These are phyloP conservation scores for Penicillium oxalicum DNA, from an alignment of 2,329 filamentous ascomycete genomes.

Conservation along the genomic window DNA sequence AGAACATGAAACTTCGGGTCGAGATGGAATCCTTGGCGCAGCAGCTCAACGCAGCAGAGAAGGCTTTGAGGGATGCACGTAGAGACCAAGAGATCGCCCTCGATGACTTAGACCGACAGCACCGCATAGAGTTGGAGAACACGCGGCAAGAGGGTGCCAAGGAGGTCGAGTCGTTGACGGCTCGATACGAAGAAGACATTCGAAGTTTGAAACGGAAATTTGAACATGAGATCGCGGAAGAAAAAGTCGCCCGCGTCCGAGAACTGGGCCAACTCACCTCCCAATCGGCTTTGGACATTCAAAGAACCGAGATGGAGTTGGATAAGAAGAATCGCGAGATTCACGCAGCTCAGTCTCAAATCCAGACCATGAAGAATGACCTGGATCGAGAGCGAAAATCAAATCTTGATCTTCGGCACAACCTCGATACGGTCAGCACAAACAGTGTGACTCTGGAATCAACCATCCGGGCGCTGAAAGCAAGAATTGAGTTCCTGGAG, in stretches of 20 bases:
- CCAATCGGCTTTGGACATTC: conserved; percentile 33
- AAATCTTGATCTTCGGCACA: conserved; percentile 53
- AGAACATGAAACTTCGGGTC: conserved; percentile 54
- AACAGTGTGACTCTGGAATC: conserved; percentile 65
- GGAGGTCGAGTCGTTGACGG: conserved; percentile 54
- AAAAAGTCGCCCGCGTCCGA: conserved; percentile 39
- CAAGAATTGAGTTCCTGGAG: conserved; percentile 82
- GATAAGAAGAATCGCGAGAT: conserved; percentile 53
- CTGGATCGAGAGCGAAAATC: conserved; percentile 58
- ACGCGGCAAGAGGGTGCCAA: conserved; percentile 40
- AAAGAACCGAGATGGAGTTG: conserved; percentile 40
- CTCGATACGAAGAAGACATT: conserved; percentile 62
- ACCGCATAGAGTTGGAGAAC: conserved; percentile 41
- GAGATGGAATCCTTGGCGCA: conserved; percentile 60
- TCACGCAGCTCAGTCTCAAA: conserved; percentile 37
- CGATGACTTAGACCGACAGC: conserved; percentile 49
- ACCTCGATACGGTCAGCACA: conserved; percentile 54
- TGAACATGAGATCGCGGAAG: conserved; percentile 61
- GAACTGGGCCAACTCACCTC: conserved; percentile 36
- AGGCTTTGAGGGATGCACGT: conserved; percentile 47
- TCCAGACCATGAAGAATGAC: conserved; percentile 42
- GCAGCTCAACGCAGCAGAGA: conserved; percentile 46
- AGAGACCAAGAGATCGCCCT: conserved; percentile 48
- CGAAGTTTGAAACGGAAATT: conserved; percentile 58
- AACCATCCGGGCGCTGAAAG: conserved; percentile 67